Evolutionary conservation across 306 rosid genomes (phyloP), one percentile per base, ranked within the genome.

Genomic region (Pyrus communis): DNA sequence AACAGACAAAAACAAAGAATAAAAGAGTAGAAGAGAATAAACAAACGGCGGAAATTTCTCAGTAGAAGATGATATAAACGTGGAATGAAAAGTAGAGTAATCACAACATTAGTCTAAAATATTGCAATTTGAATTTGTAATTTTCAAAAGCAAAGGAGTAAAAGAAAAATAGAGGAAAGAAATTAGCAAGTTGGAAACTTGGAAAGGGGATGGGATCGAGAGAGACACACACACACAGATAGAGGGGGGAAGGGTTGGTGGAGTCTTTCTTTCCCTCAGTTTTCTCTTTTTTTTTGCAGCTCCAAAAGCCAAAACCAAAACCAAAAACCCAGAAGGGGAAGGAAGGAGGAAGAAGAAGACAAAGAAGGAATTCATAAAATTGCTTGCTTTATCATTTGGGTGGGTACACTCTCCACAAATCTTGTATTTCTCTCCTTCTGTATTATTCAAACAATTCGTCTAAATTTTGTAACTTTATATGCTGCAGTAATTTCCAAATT

Each of bases 211-310:
- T 19, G 40, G 43, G 27, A 54, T 28, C 30, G 35, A 5, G 18
- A 49, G 35, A 51, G 33, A 25, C 2, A 25, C 27, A 25, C 27
- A 25, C 27, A 25, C 27, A 25, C 27, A 28, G 25, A 70, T 4
- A 28, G 54, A 17, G 12, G 64, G 14, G 46, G 15, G 58, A 2
- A 46, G 67, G 55, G 61, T 72, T 58, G 69, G 27, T 60, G 57
- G 77, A 73, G 42, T 73, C 77, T 73, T 60, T 73, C 42, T 23
- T 45, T 30, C 61, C 38, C 69, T 43, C 60, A 66, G 70, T 35
- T 66, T 35, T 66, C 49, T 66, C 18, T 21, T 30, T 17, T n/a
- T 4, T 4, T 60, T 64, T 25, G 45, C 52, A 40, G 61, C 54
- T 11, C 11, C 3, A 46, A 35, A 67, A 15, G 23, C 12, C 14